These are phyloP conservation scores for Yamadazyma songkhlaensis DNA, from an alignment of 1,139 yeast genomes.

Conservation along the genomic window DNA sequence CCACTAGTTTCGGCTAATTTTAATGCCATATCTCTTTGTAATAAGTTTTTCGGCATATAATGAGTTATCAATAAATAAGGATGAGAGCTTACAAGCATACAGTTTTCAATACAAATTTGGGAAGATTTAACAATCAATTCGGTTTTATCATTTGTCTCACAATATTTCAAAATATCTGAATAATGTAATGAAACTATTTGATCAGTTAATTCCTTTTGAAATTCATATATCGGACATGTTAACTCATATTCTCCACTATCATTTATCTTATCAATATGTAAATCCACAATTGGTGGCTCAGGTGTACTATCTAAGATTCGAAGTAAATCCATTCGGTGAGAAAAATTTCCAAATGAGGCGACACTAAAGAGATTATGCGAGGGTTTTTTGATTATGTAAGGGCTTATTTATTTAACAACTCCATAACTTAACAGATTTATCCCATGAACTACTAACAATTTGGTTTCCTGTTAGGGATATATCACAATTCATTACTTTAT, in stretches of 20 bases:
- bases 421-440: constrained; percentile 71
- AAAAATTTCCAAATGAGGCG: constrained; percentile 4
- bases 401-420: not conserved
- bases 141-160: constrained; percentile 60
- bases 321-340: constrained; percentile 60
- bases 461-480: constrained; percentile 36
- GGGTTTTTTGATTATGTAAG: no score
- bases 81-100: constrained; percentile 80
- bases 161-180: constrained; percentile 83
- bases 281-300: constrained; percentile 72
- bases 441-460: constrained; percentile 80
- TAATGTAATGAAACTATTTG: constrained; percentile 90
- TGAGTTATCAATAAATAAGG: constrained; percentile 85
- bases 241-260: constrained; percentile 71
- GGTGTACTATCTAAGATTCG: constrained; percentile 81
- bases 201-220: constrained; percentile 88
- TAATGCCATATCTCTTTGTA: constrained; percentile 72
- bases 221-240: constrained; percentile 85
- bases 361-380: not conserved
- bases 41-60: constrained; percentile 78
- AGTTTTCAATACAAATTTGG: constrained; percentile 69
- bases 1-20: constrained; percentile 83
- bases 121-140: constrained; percentile 66
- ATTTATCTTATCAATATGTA: constrained; percentile 34
- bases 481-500: constrained; percentile 74